These are phyloP conservation scores for Suillus paluster DNA, from an alignment of 768 basidiomycete genomes.

Conservation along the genomic window DNA sequence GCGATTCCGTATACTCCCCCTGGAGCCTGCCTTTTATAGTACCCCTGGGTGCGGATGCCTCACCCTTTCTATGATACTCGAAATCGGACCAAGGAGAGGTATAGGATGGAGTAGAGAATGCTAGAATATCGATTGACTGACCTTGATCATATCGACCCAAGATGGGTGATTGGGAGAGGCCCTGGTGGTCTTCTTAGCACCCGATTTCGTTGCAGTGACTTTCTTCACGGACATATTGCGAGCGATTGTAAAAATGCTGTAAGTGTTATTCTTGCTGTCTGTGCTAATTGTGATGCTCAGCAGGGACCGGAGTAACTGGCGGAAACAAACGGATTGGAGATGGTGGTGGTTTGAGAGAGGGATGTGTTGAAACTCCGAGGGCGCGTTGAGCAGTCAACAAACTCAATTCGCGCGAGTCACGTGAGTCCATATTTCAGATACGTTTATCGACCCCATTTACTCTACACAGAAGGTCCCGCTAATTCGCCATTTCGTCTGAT, in stretches of 20 bases:
- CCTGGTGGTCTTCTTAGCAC: slow-evolving; percentile 39
- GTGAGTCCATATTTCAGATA: slow-evolving; percentile 41
- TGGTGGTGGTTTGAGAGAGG: slow-evolving; percentile 53
- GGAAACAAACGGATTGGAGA: slow-evolving; percentile 36
- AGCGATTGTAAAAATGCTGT: slow-evolving; percentile 16
- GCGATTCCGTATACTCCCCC: slow-evolving; percentile 29
- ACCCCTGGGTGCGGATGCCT: slow-evolving; percentile 8
- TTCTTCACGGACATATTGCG: slow-evolving; percentile 47
- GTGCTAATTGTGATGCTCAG: slow-evolving; percentile 19
- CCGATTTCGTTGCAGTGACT: slow-evolving; percentile 49
- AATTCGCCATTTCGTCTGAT: slow-evolving; percentile 6
- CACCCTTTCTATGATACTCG: slow-evolving; percentile 10
- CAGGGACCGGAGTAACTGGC: slow-evolving; percentile 18
- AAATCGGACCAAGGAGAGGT: slow-evolving; percentile 14
- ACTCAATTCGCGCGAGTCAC: slow-evolving; percentile 44
- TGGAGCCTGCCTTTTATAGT: slow-evolving; percentile 48
- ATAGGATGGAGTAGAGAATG: slow-evolving; percentile 17
- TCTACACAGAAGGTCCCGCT: slow-evolving; percentile 10
- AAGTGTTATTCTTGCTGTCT: slow-evolving; percentile 22
- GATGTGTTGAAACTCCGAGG: slow-evolving; percentile 46
- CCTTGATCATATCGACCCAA: slow-evolving; percentile 87
- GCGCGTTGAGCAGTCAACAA: slow-evolving; percentile 45
- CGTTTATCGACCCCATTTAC: slow-evolving; percentile 19
- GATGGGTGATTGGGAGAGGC: slow-evolving; percentile 43
- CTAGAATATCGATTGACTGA: slow-evolving; percentile 36